Base-by-base conservation (phyloP, 108 stramenopile genomes). In the Bacterosira constricta region DNA sequence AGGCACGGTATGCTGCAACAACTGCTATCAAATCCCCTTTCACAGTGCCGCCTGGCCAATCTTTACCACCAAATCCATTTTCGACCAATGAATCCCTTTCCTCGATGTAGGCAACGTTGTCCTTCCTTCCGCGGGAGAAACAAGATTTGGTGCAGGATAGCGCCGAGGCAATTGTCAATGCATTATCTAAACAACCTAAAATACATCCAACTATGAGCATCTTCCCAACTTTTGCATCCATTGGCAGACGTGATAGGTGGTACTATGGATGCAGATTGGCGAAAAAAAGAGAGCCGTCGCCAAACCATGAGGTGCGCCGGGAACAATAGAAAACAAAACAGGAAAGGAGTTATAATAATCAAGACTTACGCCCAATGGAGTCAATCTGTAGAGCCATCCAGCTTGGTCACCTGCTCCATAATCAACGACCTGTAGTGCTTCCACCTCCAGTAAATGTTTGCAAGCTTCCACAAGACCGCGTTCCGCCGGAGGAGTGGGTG, bases 201-300 rank as follows among this genome's bases (percentile, higher is more conserved):
- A 93, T 62, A 42, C 83, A 83, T 25, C 95, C 95, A 9, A 81
- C 56, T 36, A 93, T 75, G 18, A 96, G 70, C 29, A 89, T 74
- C 31, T 92, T 92, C 7, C 80, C 95, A 3, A 96, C 73, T 62
- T 87, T 85, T 9, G 88, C 88, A 63, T 96, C 93, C 82, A 94
- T 81, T 0, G 97, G 97, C 46, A 97, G 69, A 30, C 78, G 75
- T 8, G 93, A 85, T 37, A 96, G 69, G 58, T 95, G 93, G 55
- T 84, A 88, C n/a, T n/a, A n/a, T n/a, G n/a, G n/a, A n/a, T n/a
- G n/a, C n/a, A n/a, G n/a, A n/a, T n/a, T n/a, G n/a, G n/a, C n/a
- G n/a, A n/a, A n/a, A n/a, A n/a, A n/a, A n/a, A n/a, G n/a, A n/a
- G n/a, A n/a, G n/a, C n/a, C n/a, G n/a, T n/a, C n/a, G n/a, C n/a